Base-by-base conservation (phyloP, 192 early-diverging fungal genomes). In the Glomus cerebriforme region DNA sequence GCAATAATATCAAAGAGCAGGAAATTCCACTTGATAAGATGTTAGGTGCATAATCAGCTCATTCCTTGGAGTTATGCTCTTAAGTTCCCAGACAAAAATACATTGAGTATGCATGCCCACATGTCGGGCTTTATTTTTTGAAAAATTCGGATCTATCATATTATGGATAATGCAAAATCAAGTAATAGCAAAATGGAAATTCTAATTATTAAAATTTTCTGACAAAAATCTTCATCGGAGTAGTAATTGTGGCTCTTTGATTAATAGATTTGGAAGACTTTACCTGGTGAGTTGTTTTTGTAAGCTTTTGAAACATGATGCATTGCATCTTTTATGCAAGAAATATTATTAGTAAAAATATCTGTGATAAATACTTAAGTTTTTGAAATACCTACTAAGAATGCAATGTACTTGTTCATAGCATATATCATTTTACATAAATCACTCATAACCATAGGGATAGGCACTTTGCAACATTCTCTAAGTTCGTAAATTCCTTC, bases 371-470 rank as follows among this genome's bases (percentile, higher is more conserved):
- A 59, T 59, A 24, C 10, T 24, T 4, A 59, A 59, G 58, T 2
- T 59, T 59, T 15, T 59, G 10, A 59, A 59, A 59, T 59, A 59
- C 58, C 0, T 59, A 59, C 58, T 24, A 59, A 59, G 58, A 59
- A 59, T 59, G 58, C 58, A 59, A 59, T 59, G n/a, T 59, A 59
- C 58, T 59, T 59, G 58, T 59, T 59, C 58, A 59, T 59, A 59
- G 10, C 1, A 24, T 59, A 59, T 59, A 59, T 59, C 2, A 59
- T 59, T 59, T 59, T 59, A 59, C 58, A 59, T 24, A 59, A 59
- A 59, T 43, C 39, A 43, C 39, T 59, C n/a, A 59, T 59, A 59
- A 59, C 58, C 58, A 59, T 59, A 59, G 58, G 58, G 58, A 59
- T 59, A n/a, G 58, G 58, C 3, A 59, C n/a, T 59, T 59, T 59